A percentile compares a stretch with the other conserved stretches of the same genome.
These are phyloP conservation scores for Sporothrix globosa DNA, from an alignment of 2,329 filamentous ascomycete genomes.

Conservation along the genomic window DNA sequence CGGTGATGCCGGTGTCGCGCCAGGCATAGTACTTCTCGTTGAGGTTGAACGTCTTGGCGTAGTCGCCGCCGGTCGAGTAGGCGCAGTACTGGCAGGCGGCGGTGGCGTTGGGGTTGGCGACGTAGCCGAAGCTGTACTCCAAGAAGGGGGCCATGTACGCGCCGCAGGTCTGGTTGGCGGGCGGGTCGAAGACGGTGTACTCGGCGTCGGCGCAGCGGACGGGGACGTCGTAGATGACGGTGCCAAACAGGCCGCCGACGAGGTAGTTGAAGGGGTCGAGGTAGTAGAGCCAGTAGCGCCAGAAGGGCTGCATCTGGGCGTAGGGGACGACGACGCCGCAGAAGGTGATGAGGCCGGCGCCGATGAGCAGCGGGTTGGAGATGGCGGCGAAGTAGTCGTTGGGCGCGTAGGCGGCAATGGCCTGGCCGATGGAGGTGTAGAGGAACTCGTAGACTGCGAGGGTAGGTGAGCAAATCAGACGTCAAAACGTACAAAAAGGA, in stretches of 20 bases:
- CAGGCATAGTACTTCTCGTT: constrained; percentile 66
- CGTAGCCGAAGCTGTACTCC: constrained; percentile 49
- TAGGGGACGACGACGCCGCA: constrained; percentile 76
- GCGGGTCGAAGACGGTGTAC: constrained; percentile 57
- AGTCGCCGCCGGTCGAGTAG: constrained; percentile 62
- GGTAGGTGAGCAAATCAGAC: too few species aligned
- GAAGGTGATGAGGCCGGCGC: constrained; percentile 64
- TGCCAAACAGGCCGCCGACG: constrained; percentile 59
- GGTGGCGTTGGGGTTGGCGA: constrained; percentile 63
- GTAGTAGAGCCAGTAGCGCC: constrained; percentile 68
- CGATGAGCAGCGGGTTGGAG: constrained; percentile 59
- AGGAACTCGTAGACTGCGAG: constrained; percentile 58
- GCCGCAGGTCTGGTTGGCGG: constrained; percentile 56
- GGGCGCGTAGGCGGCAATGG: constrained; percentile 65
- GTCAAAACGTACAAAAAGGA: too few species aligned
- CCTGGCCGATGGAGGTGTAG: constrained; percentile 64
- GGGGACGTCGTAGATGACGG: constrained; percentile 52
- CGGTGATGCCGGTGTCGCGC: constrained; percentile 63
- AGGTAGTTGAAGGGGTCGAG: constrained; percentile 66
- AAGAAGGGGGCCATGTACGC: constrained; percentile 61
- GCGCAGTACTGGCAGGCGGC: constrained; percentile 62
- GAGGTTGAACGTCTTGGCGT: constrained; percentile 62
- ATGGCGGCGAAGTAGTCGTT: constrained; percentile 63
- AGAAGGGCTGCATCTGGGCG: constrained; percentile 63
- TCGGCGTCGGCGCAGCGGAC: constrained; percentile 55